Conservation (phyloP, 257 asterid genomes). For the Cruciata laevipes region DNA sequence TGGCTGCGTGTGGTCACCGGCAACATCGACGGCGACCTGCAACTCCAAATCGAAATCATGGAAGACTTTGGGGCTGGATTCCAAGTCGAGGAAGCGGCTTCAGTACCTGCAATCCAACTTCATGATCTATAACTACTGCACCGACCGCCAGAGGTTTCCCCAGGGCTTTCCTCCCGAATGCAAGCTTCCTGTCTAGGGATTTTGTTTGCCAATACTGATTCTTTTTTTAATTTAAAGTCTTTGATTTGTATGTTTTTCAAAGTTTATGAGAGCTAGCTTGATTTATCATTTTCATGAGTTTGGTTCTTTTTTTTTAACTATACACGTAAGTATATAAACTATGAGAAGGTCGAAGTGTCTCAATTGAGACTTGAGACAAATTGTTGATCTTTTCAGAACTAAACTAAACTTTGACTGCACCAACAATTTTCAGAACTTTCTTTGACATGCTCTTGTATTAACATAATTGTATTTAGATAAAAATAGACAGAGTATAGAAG, state of each 20-base stretch:
- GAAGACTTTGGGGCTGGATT: slow-evolving; percentile 42
- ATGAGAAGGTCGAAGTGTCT: no score
- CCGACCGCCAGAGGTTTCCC: slow-evolving; percentile 12
- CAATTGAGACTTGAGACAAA: no score
- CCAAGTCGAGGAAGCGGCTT: slow-evolving; percentile 22
- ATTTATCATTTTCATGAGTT: no score
- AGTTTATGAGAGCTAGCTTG: neutral
- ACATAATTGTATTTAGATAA: no score
- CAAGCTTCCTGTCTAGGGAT: slow-evolving; percentile 1
- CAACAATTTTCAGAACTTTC: no score
- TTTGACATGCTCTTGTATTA: no score
- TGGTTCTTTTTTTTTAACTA: no score
- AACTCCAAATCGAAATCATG: slow-evolving; percentile 20
- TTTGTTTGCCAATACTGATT: neutral
- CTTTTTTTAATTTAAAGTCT: neutral
- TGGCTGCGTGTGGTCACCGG: slow-evolving; percentile 12
- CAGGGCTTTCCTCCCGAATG: slow-evolving; percentile 21
- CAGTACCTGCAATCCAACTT: slow-evolving; percentile 13
- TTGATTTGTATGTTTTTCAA: neutral
- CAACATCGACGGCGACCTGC: neutral
- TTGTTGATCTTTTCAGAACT: no score
- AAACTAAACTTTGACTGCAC: no score
- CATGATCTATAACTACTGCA: slow-evolving; percentile 19
- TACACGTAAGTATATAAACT: no score
- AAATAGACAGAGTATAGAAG: no score